Conservation (phyloP, 192 early-diverging fungal species). For the Rhizophagus prolifer region DNA sequence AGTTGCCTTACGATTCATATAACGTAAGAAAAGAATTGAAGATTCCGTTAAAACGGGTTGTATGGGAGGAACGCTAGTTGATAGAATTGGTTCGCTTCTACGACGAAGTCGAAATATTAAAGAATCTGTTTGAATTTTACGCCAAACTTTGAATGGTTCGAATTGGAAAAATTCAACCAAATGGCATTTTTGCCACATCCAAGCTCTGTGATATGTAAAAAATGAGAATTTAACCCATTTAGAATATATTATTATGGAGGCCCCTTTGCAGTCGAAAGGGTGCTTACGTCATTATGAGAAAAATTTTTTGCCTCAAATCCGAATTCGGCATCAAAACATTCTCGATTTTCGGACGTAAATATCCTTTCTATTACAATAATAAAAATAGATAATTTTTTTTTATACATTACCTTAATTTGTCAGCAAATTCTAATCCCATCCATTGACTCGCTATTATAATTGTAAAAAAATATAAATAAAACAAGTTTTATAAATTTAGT, state of each 20-base stretch:
- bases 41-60: background rate
- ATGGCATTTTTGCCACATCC: conserved; percentile 53
- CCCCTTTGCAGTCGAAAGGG: background rate
- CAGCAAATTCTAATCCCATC: conserved; percentile 57
- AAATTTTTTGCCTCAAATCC: too few relatives aligned
- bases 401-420: conserved; percentile 44
- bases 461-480: conserved; percentile 3
- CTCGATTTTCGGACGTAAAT: too few relatives aligned
- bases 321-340: too few relatives aligned
- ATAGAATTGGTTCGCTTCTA: conserved; percentile 24
- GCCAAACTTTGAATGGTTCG: conserved; percentile 60
- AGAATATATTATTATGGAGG: background rate
- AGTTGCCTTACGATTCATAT: conserved; percentile 42
- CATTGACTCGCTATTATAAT: conserved; percentile 51
- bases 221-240: background rate
- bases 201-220: conserved; percentile 35
- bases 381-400: too few relatives aligned
- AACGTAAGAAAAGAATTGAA: conserved; percentile 43
- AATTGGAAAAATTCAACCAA: conserved; percentile 57
- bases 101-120: conserved; percentile 54
- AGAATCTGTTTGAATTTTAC: conserved; percentile 61
- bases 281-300: too few relatives aligned
- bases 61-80: background rate
- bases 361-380: too few relatives aligned
- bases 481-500: background rate